Base-by-base conservation (phyloP, 2,329 filamentous ascomycete genomes). In the Arthrobotrys musiformis region DNA sequence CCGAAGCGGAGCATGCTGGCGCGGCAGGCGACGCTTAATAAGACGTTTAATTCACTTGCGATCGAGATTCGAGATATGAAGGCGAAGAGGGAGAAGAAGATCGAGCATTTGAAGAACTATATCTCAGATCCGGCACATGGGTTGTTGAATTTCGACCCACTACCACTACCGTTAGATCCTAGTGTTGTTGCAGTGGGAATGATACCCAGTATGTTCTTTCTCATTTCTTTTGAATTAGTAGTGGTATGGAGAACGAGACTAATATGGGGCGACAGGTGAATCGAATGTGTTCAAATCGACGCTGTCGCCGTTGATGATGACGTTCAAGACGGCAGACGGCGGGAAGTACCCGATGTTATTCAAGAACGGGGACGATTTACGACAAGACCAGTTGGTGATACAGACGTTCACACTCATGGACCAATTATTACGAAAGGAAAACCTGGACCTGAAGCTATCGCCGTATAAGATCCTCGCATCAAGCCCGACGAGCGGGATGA, bases 321-420 rank as follows among this genome's bases (percentile, higher is more conserved):
- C 92, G 8, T 97, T 98, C 85, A 94, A 91, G 82, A 97, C 94
- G 0, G 87, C 89, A 0, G 88, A 88, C 1, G 92, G 92, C 6
- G 88, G 87, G 42, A 91, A 90, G 75, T 99, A 98, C 82, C 91
- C 94, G 8, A 92, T 99, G 79, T 91, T 98, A 64, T 99, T 99
- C 88, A 99, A 99, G 84, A 93, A 93, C 0, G 95, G 95, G 37
- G 95, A 99, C 82, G 95, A 99, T 82, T 86, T 99, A 62, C 92
- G 95, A 13, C 95, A 99, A 84, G 95, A 99, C 82, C 95, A 99
- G 82, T 89, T 99, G 1, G 94, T 99, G 37, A 96, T 99, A 67
- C 95, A 93, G 82, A 98, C 98, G 82, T 97, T 99, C 83, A 97
- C 93, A 0, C 88, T 99, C 15, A 99, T 99, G 95, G 95, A 99